phyloP scores from a whole-genome alignment of 1,284 basidiomycete genomes.

The Papiliotrema nemorosa region DNA sequence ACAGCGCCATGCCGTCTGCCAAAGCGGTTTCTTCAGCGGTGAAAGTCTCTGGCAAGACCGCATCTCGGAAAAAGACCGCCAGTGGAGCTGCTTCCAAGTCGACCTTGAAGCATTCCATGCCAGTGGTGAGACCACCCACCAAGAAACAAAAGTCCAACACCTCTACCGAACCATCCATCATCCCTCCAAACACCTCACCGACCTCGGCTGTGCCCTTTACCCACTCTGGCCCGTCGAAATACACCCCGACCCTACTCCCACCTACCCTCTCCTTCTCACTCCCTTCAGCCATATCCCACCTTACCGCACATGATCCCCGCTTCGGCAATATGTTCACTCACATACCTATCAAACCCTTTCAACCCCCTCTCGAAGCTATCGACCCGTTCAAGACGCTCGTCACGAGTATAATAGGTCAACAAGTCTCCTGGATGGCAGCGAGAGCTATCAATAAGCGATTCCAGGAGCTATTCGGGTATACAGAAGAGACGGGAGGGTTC shows the following conservation, averaged over 20 bases:
- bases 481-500: conserved; percentile 51
- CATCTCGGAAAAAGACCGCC: neutral
- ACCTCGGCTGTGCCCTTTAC: too few species aligned
- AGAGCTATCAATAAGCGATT: conserved; percentile 81
- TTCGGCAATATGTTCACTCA: conserved; percentile 64
- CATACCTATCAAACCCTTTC: conserved; percentile 35
- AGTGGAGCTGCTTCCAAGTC: neutral
- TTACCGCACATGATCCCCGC: conserved; percentile 64
- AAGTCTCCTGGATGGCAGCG: conserved; percentile 88
- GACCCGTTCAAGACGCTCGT: conserved; percentile 58
- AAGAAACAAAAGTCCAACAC: neutral
- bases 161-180: neutral
- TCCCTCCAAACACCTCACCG: too few species aligned
- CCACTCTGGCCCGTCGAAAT: neutral
- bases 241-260: conserved; percentile 17
- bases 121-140: neutral
- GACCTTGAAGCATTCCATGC: neutral
- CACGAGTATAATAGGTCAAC: conserved; percentile 73
- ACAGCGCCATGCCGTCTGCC: neutral
- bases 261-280: conserved; percentile 64
- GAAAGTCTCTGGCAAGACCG: too few species aligned
- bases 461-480: conserved; percentile 65
- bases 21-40: neutral
- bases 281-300: conserved; percentile 67
- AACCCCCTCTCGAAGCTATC: conserved; percentile 18